Evolutionary conservation across 1,284 basidiomycete species (phyloP).

Genomic region (Boletellus dicymbophilus): DNA sequence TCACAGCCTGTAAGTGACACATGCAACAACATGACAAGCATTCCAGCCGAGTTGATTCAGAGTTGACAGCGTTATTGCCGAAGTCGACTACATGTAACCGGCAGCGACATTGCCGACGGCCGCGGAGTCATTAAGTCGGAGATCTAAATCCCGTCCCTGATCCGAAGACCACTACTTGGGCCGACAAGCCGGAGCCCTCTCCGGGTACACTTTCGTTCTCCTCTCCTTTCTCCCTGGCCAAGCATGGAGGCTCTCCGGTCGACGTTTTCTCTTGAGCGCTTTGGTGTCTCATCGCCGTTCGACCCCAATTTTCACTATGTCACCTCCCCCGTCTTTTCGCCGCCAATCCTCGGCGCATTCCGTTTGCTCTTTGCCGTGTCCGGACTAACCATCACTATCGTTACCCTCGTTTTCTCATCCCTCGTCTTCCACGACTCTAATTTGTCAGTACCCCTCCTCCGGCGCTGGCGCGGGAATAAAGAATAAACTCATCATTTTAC

Average conservation of each 20-base stretch:
- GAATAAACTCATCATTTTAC: neutral
- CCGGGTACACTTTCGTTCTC: neutral
- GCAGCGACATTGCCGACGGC: too few species aligned
- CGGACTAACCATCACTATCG: constrained; percentile 47
- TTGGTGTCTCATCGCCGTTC: constrained; percentile 43
- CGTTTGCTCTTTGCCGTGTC: constrained; percentile 56
- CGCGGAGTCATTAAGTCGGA: too few species aligned
- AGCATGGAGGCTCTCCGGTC: constrained; percentile 8
- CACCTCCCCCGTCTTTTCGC: constrained; percentile 58
- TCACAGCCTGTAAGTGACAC: too few species aligned
- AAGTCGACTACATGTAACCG: too few species aligned
- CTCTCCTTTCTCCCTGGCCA: neutral
- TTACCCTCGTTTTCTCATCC: constrained; percentile 43
- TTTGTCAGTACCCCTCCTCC: constrained; percentile 24
- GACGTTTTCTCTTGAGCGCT: constrained; percentile 14
- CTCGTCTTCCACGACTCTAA: constrained; percentile 29
- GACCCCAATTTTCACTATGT: constrained; percentile 55
- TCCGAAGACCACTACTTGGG: too few species aligned
- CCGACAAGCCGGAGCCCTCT: too few species aligned
- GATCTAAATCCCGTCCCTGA: too few species aligned
- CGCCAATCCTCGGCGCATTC: constrained; percentile 45
- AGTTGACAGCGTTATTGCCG: too few species aligned
- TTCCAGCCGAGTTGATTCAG: too few species aligned
- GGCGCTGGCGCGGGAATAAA: neutral
- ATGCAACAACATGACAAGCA: too few species aligned